phyloP scores from a whole-genome alignment of 257 asterid species.

The Solanum pinnatisectum region DNA sequence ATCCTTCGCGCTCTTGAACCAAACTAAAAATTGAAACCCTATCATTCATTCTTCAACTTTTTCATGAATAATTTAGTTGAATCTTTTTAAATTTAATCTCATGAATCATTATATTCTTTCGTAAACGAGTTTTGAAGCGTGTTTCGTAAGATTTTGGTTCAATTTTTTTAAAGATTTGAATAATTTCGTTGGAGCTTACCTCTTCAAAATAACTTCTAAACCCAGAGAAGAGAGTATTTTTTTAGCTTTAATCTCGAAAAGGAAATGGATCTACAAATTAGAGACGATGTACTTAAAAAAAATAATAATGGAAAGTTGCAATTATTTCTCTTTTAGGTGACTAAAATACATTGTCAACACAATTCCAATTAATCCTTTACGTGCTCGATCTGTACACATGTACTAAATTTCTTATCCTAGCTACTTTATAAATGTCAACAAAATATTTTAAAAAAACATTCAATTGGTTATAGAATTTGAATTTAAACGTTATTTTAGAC shows the following conservation, averaged over 20 bases:
- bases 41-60: neutral
- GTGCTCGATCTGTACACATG: neutral
- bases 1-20: too few species aligned
- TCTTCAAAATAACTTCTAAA: neutral
- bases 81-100: neutral
- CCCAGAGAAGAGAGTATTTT: neutral
- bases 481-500: neutral
- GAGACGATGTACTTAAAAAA: neutral
- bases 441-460: too few species aligned
- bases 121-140: neutral
- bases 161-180: neutral
- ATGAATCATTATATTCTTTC: neutral
- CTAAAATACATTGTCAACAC: neutral
- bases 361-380: neutral
- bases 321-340: neutral
- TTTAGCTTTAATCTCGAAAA: neutral
- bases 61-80: neutral
- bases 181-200: neutral
- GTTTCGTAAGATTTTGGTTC: neutral
- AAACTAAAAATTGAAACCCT: neutral
- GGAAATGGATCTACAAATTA: neutral
- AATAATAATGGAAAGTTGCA: neutral
- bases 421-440: neutral
- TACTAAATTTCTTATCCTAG: neutral
- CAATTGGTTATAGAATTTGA: neutral